Percentiles rank a stretch among this genome's conserved stretches.
These are phyloP conservation scores for Globisporangium barbulae DNA, from an alignment of 352 stramenopile genomes.

Conservation along the genomic window DNA sequence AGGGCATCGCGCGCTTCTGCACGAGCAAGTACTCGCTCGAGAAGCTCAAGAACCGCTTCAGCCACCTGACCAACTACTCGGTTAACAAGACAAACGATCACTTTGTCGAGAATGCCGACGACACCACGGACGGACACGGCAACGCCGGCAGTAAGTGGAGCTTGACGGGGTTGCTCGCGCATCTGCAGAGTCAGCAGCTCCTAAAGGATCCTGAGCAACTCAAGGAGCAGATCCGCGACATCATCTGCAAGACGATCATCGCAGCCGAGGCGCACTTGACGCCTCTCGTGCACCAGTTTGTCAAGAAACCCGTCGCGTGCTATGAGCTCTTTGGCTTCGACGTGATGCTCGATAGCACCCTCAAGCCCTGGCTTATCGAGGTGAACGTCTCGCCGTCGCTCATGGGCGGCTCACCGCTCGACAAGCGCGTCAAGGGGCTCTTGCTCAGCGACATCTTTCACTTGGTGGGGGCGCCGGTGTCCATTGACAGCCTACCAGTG, in stretches of 20 bases:
- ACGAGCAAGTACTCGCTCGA: constrained; percentile 69
- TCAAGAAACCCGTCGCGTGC: constrained; percentile 44
- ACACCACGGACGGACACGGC: constrained; percentile 21
- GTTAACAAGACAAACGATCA: constrained; percentile 63
- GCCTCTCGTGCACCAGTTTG: constrained; percentile 52
- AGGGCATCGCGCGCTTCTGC: constrained; percentile 84
- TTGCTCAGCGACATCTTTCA: constrained; percentile 80
- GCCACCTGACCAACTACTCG: constrained; percentile 76
- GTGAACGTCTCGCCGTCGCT: constrained; percentile 78
- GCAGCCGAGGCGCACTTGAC: constrained; percentile 63
- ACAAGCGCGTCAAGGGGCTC: constrained; percentile 72
- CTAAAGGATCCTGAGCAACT: constrained; percentile 32
- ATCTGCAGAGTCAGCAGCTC: constrained; percentile 30
- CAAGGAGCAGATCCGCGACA: constrained; percentile 37
- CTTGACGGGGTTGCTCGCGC: constrained; percentile 43
- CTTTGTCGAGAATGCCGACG: constrained; percentile 58
- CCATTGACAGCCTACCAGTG: constrained; percentile 25
- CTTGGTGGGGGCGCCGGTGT: constrained; percentile 61
- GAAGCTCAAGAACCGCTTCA: constrained; percentile 65
- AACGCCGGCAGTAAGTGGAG: constrained; percentile 72
- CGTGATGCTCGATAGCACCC: constrained; percentile 57
- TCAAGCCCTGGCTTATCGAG: constrained; percentile 69
- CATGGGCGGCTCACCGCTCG: constrained; percentile 73
- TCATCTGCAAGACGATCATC: constrained; percentile 74
- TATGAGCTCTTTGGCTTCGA: constrained; percentile 81